Base-by-base conservation (phyloP, 345 rosid genomes). In the Angophora floribunda region DNA sequence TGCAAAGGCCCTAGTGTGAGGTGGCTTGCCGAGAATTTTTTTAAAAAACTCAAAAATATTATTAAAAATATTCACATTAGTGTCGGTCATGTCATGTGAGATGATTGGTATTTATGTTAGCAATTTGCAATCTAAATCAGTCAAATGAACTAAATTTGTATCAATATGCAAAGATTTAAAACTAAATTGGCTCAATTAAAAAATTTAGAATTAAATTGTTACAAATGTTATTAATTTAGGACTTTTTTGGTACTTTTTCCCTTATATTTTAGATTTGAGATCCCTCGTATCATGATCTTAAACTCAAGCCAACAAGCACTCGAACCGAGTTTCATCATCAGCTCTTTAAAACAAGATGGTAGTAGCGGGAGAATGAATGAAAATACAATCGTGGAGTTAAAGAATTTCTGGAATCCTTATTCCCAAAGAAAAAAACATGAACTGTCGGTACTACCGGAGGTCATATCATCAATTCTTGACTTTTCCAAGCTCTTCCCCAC, bases 1-100 rank as follows among this genome's bases (percentile, higher is more conserved):
- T 36, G 41, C 41, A 36, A 36, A 36, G 41, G 41, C 41, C 41
- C 41, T 36, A 36, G 41, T 4, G 4, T 36, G 41, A 36, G 41
- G 41, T 36, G 41, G 41, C 41, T 36, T 36, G 41, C 4, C 1
- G 2, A 55, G 28, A 17, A 55, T n/a, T n/a, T n/a, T 55, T 21
- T 3, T 21, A 55, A 55, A 8, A 55, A 55, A 0, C 19, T 55
- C 11, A 55, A 21, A 55, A 21, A 55, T 21, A 0, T 19, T 21
- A 55, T 21, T 55, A 55, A 21, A 19, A 55, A 55, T 22, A 55
- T 21, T 55, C 1, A 55, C 8, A 55, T 55, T 2, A 1, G 5
- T 21, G 59, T 55, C 0, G 15, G 1, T 5, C 26, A 22, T 55
- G 11, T 0, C 26, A 55, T 0, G 0, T 55, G 9, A 26, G 61